Conservation (phyloP, 192 early-diverging fungal genomes). For the Backusella circina region DNA sequence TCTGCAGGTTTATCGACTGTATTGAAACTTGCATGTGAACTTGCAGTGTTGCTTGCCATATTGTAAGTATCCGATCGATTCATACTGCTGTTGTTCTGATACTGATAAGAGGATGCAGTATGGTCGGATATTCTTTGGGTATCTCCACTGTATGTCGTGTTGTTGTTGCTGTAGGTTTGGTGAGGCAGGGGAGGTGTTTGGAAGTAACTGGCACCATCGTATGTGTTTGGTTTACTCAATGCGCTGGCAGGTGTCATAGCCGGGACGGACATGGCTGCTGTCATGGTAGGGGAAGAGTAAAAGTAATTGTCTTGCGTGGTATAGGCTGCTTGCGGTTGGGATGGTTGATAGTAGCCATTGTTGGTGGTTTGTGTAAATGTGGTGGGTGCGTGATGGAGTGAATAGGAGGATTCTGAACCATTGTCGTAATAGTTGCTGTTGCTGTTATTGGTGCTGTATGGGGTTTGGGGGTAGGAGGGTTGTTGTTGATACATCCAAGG, state of each 20-base stretch:
- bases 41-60: not conserved
- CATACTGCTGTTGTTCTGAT: not conserved
- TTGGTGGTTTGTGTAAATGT: not conserved
- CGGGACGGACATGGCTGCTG: not conserved
- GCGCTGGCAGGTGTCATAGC: not conserved
- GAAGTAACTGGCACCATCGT: not conserved
- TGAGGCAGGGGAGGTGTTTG: not conserved
- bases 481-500: not conserved
- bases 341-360: not conserved
- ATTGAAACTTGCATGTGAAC: not conserved
- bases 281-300: not conserved
- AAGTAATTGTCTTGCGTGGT: not conserved
- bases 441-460: not conserved
- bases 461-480: not conserved
- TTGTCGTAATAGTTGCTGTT: not conserved
- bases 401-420: not conserved
- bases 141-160: not conserved
- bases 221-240: not conserved
- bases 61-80: not conserved
- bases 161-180: not conserved
- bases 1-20: not conserved
- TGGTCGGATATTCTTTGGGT: not conserved
- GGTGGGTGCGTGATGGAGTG: not conserved
- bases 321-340: not conserved
- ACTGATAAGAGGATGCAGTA: not conserved